Evolutionary conservation across 129 eudicot genomes (phyloP).

Genomic region (Flaveria brownii): DNA sequence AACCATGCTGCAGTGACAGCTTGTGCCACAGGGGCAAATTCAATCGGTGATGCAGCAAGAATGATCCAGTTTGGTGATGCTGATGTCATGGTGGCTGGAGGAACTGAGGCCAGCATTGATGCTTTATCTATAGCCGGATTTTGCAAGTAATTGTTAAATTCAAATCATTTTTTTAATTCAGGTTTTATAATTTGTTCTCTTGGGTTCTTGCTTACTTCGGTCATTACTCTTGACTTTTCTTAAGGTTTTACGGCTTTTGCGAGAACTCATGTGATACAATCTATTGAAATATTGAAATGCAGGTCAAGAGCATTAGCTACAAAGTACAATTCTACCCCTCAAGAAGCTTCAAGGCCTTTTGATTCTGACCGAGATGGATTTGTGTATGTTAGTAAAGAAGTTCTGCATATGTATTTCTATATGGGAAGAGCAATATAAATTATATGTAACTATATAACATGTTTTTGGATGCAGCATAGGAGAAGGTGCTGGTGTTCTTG

Average conservation of each 20-base stretch:
- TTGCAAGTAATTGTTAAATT: conserved; percentile 61
- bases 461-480: conserved; percentile 67
- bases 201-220: not conserved
- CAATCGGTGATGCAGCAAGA: conserved; percentile 95
- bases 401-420: conserved; percentile 7
- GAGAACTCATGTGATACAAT: not conserved
- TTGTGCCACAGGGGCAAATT: conserved; percentile 98
- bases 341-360: conserved; percentile 93
- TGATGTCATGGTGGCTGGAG: conserved; percentile 98
- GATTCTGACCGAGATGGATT: conserved; percentile 94
- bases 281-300: conserved; percentile 28
- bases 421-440: not conserved
- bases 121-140: conserved; percentile 98
- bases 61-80: conserved; percentile 98
- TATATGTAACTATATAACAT: not conserved
- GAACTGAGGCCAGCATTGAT: conserved; percentile 97
- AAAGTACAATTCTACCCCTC: conserved; percentile 67
- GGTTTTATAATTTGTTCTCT: not conserved
- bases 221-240: not conserved
- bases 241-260: not conserved
- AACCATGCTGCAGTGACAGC: conserved; percentile 99
- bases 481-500: conserved; percentile 91
- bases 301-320: conserved; percentile 90
- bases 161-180: not conserved
- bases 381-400: conserved; percentile 61